Evolutionary conservation across 2,329 filamentous ascomycete genomes (phyloP).

Genomic region (Colletotrichum musicola): DNA sequence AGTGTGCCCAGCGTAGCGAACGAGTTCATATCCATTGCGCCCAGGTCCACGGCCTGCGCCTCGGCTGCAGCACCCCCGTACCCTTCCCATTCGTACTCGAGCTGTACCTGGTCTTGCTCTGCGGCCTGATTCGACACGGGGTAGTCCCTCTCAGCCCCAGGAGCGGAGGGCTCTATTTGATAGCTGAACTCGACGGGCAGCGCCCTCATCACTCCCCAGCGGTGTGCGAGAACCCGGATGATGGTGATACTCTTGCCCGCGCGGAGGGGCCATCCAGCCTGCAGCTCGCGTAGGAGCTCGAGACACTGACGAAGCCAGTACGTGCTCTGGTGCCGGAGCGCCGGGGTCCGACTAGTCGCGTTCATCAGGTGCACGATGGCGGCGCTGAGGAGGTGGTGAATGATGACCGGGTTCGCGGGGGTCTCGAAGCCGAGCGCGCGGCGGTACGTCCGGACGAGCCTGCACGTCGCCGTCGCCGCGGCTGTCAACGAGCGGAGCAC

Average conservation of each 20-base stretch:
- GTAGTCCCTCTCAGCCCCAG: neutral
- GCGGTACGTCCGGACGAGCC: slow-evolving; percentile 36
- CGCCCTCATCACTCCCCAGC: slow-evolving; percentile 32
- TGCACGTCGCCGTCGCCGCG: slow-evolving; percentile 31
- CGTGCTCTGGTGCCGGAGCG: slow-evolving; percentile 35
- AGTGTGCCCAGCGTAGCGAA: slow-evolving; percentile 8
- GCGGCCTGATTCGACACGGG: neutral
- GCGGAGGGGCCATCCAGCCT: slow-evolving; percentile 18
- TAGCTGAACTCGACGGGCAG: slow-evolving; percentile 26
- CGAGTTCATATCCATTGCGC: slow-evolving; percentile 5
- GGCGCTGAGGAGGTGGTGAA: slow-evolving; percentile 40
- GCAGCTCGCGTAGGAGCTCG: slow-evolving; percentile 29
- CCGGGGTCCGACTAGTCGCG: slow-evolving; percentile 31
- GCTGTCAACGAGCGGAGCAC: slow-evolving; percentile 37
- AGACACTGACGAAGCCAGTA: slow-evolving; percentile 39
- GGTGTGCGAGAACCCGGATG: slow-evolving; percentile 27
- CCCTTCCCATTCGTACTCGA: slow-evolving; percentile 29
- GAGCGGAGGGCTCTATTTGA: slow-evolving; percentile 4
- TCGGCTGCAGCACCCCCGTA: neutral
- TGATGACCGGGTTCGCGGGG: slow-evolving; percentile 36
- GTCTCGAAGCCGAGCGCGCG: slow-evolving; percentile 31
- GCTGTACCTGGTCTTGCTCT: neutral
- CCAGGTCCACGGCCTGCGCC: neutral
- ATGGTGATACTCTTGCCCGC: slow-evolving; percentile 26
- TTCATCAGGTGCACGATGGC: slow-evolving; percentile 40